Base-by-base conservation (phyloP, 495 filamentous ascomycete genomes). In the Achaetomiella virescens region DNA sequence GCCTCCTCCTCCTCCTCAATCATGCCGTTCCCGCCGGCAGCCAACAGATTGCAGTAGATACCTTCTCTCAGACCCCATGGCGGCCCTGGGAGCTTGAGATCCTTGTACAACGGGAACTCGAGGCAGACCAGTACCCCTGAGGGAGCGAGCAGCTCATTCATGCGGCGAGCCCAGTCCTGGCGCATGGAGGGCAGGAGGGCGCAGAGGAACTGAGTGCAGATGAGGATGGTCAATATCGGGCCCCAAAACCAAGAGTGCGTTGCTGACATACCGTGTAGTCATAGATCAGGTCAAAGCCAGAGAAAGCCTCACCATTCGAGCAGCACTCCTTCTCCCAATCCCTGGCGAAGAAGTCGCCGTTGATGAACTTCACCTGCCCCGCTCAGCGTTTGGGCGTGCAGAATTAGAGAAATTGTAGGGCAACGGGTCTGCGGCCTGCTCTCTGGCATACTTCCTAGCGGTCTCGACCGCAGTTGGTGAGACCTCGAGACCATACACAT, bases 161-260 rank as follows among this genome's bases (percentile, higher is more conserved):
- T 81, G 25, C 85, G 79, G 2, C 73, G 67, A 10, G 83, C 83
- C 89, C 89, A 91, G 20, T 75, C 65, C 14, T 82, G 77, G 22
- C 89, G 81, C 52, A 88, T 65, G 0, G 72, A 67, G 11, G 82
- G 85, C 5, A 78, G 74, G 12, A 92, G 76, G n/a, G 87, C 87
- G 61, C 79, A 91, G 49, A 90, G 78, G 62, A 91, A 92, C 85
- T 90, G 55, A 4, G n/a, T n/a, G n/a, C n/a, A n/a, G n/a, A n/a
- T n/a, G n/a, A 8, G 17, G 6, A 25, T 2, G 17, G 20, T 44
- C 11, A 18, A 14, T 27, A 52, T 40, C 33, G 27, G 17, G n/a
- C n/a, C 20, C 20, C 7, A n/a, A 18, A 9, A 12, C 12, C 14
- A 11, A 9, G 1, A 7, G 2, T 12, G 20, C 12, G 18, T 35